These are phyloP conservation scores for Mariannaea sp. DNA, from an alignment of 2,329 filamentous ascomycete species.

Conservation along the genomic window DNA sequence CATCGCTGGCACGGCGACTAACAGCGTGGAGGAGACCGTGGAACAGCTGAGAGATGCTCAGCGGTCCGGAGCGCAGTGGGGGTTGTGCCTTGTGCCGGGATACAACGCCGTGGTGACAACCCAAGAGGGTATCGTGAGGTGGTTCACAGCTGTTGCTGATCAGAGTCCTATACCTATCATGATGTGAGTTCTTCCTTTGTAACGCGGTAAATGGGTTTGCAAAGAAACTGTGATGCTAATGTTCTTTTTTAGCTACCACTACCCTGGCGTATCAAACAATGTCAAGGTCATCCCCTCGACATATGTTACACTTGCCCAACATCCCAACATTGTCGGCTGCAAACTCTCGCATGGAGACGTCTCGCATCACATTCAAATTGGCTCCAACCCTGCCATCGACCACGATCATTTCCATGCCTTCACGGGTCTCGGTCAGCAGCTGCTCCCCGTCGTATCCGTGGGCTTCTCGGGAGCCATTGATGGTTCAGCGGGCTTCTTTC, in stretches of 20 bases:
- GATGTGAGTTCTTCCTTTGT: slow-evolving; percentile 55
- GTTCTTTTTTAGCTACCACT: slow-evolving; percentile 58
- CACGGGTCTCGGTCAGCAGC: slow-evolving; percentile 68
- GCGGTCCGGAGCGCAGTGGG: slow-evolving; percentile 63
- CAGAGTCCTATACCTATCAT: slow-evolving; percentile 61
- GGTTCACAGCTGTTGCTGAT: slow-evolving; percentile 64
- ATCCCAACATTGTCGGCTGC: slow-evolving; percentile 70
- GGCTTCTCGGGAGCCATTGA: slow-evolving; percentile 66
- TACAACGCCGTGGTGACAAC: slow-evolving; percentile 62
- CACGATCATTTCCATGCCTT: slow-evolving; percentile 63
- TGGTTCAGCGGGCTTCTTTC: slow-evolving; percentile 66
- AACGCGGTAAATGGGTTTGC: no score
- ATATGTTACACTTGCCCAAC: slow-evolving; percentile 60
- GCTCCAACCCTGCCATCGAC: slow-evolving; percentile 63
- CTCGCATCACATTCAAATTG: slow-evolving; percentile 66
- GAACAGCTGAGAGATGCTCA: slow-evolving; percentile 60
- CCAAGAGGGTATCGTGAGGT: slow-evolving; percentile 60
- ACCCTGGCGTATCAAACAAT: slow-evolving; percentile 70
- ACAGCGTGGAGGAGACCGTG: slow-evolving; percentile 65
- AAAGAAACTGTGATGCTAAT: background rate
- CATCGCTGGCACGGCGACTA: slow-evolving; percentile 64
- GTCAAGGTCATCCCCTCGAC: slow-evolving; percentile 62
- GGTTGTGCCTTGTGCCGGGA: slow-evolving; percentile 61
- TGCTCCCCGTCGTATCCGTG: slow-evolving; percentile 63
- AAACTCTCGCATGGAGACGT: slow-evolving; percentile 72